Evolutionary conservation across 1,284 basidiomycete genomes (phyloP).

Genomic region (Ustilago curta): DNA sequence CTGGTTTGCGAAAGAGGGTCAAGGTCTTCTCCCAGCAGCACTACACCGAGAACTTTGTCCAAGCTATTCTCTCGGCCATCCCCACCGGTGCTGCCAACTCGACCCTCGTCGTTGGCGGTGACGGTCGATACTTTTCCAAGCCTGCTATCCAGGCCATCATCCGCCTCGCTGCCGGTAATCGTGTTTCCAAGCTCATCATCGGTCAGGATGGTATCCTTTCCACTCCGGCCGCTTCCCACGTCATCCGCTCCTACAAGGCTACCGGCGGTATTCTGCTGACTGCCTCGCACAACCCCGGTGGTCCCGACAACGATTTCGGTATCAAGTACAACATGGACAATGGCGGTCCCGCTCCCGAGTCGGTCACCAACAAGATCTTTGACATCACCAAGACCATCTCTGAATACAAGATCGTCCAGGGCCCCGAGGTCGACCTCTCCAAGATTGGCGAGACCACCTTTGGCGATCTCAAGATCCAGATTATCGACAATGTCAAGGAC

Average conservation of each 20-base stretch:
- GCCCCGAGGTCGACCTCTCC: slow-evolving; percentile 83
- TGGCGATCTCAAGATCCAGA: slow-evolving; percentile 77
- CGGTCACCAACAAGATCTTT: slow-evolving; percentile 91
- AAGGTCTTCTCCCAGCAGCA: slow-evolving; percentile 75
- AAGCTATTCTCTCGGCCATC: slow-evolving; percentile 92
- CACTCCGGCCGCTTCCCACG: slow-evolving; percentile 93
- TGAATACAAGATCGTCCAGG: slow-evolving; percentile 86
- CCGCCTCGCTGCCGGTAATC: slow-evolving; percentile 88
- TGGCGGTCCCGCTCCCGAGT: slow-evolving; percentile 95
- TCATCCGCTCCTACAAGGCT: slow-evolving; percentile 95
- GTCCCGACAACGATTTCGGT: slow-evolving; percentile 96
- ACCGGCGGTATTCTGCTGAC: slow-evolving; percentile 97
- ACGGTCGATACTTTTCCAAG: slow-evolving; percentile 92
- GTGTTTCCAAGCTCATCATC: slow-evolving; percentile 67
- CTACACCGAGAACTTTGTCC: slow-evolving; percentile 99
- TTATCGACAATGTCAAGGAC: slow-evolving; percentile 94
- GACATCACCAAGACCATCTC: slow-evolving; percentile 88
- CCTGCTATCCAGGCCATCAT: slow-evolving; percentile 92
- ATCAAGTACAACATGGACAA: slow-evolving; percentile 99
- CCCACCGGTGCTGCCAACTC: slow-evolving; percentile 77
- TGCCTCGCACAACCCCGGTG: slow-evolving; percentile 98
- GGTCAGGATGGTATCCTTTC: slow-evolving; percentile 87
- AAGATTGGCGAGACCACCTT: slow-evolving; percentile 83
- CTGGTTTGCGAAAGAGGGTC: slow-evolving; percentile 67
- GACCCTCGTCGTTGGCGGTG: slow-evolving; percentile 95